Percentiles rank a stretch among this genome's conserved stretches.
phyloP scores from a whole-genome alignment of 2,329 filamentous ascomycete genomes.

The Botrytis pseudocinerea region DNA sequence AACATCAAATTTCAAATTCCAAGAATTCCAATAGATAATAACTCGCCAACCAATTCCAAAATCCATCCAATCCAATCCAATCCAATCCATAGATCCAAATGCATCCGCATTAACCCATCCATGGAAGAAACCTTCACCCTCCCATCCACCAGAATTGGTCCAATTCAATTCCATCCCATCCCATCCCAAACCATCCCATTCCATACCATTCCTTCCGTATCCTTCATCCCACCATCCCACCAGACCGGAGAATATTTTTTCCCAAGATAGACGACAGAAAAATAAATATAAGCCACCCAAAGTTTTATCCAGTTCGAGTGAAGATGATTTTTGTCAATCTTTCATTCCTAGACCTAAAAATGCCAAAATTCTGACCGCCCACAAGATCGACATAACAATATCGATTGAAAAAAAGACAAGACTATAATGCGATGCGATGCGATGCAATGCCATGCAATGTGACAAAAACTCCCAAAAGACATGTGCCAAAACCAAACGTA shows the following conservation, averaged over 20 bases:
- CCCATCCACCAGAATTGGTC: not conserved
- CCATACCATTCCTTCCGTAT: not conserved
- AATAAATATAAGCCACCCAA: not conserved
- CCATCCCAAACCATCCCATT: not conserved
- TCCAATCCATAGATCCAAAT: not conserved
- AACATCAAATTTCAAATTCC: not conserved
- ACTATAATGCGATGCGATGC: not conserved
- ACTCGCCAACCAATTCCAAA: not conserved
- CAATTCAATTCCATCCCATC: not conserved
- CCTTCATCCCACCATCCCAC: not conserved
- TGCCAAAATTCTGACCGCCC: not conserved
- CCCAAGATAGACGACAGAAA: not conserved
- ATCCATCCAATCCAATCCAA: not conserved
- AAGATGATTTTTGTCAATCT: no score
- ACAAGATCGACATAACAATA: not conserved
- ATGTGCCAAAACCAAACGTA: not conserved
- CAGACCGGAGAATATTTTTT: not conserved
- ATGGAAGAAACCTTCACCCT: not conserved
- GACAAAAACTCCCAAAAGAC: not conserved
- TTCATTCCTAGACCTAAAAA: not conserved
- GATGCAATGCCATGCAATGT: not conserved
- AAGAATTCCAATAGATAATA: not conserved
- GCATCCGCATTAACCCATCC: constrained; percentile 9
- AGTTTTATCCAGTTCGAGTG: not conserved
- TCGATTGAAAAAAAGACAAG: not conserved